These are phyloP conservation scores for Penicillium chermesinum DNA, from an alignment of 495 filamentous ascomycete genomes.

Conservation along the genomic window DNA sequence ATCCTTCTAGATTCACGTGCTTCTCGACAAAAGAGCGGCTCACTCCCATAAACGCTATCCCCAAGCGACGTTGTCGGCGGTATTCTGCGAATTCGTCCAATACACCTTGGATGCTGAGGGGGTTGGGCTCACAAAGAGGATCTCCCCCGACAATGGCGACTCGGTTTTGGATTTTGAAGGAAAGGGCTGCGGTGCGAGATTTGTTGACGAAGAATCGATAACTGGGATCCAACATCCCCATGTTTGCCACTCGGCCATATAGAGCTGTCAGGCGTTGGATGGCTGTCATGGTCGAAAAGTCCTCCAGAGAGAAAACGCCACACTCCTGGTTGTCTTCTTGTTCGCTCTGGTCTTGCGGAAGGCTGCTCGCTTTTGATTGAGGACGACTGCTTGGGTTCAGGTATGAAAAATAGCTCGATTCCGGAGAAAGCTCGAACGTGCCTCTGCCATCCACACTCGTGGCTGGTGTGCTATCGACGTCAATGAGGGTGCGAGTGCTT, in stretches of 20 bases:
- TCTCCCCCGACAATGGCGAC: constrained; percentile 38
- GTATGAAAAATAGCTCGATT: background rate
- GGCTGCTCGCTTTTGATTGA: background rate
- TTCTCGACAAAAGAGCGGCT: constrained; percentile 24
- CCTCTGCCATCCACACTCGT: background rate
- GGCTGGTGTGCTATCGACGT: constrained; percentile 2
- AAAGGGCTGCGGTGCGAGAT: constrained; percentile 29
- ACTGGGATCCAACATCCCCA: constrained; percentile 41
- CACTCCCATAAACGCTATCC: constrained; percentile 37
- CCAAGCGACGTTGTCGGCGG: constrained; percentile 21
- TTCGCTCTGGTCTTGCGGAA: background rate
- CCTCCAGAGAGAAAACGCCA: constrained; percentile 22
- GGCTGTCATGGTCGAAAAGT: constrained; percentile 26
- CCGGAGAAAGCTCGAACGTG: background rate
- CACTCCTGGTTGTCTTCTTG: constrained; percentile 1
- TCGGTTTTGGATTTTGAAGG: constrained; percentile 34
- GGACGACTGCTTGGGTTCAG: background rate
- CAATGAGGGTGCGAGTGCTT: constrained; percentile 14
- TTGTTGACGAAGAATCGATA: constrained; percentile 40
- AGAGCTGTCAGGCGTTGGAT: constrained; percentile 25
- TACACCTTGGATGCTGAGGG: constrained; percentile 16
- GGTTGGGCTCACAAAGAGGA: constrained; percentile 28
- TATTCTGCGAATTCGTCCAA: constrained; percentile 36
- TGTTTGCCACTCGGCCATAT: constrained; percentile 39
- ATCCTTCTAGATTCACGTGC: constrained; percentile 9